Percentiles rank a stretch among this genome's conserved stretches.
phyloP scores from a whole-genome alignment of 768 basidiomycete genomes.

The Boletus rufocinnamomeus region DNA sequence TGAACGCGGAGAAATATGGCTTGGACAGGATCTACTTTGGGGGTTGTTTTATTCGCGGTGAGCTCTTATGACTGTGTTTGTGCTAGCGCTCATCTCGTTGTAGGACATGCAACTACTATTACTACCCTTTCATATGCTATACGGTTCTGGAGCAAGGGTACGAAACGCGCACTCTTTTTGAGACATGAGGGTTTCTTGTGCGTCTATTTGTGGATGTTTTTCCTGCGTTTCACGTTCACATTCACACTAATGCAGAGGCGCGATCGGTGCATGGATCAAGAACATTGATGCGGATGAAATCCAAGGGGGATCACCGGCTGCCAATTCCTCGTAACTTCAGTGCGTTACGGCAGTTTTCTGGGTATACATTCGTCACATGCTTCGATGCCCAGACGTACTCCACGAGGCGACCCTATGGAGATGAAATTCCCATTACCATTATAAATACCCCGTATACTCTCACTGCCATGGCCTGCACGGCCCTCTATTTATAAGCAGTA shows the following conservation, averaged over 20 bases:
- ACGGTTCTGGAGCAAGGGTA: slow-evolving; percentile 98
- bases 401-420: slow-evolving; percentile 33
- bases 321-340: slow-evolving; percentile 13
- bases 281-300: slow-evolving; percentile 67
- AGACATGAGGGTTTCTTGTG: slow-evolving; percentile 98
- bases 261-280: slow-evolving; percentile 97
- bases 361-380: slow-evolving; percentile 8
- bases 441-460: slow-evolving; percentile 31
- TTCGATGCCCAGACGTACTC: slow-evolving; percentile 7
- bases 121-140: slow-evolving; percentile 98
- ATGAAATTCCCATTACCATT: slow-evolving; percentile 22
- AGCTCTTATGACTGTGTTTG: slow-evolving; percentile 25
- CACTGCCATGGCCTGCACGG: slow-evolving; percentile 16
- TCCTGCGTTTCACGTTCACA: not conserved
- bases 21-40: slow-evolving; percentile 98
- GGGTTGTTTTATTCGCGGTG: slow-evolving; percentile 97
- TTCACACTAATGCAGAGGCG: slow-evolving; percentile 55
- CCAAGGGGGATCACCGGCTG: slow-evolving; percentile 9
- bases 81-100: slow-evolving; percentile 12
- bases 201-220: slow-evolving; percentile 38
- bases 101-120: slow-evolving; percentile 96
- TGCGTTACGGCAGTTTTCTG: slow-evolving; percentile 1
- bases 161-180: slow-evolving; percentile 93
- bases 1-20: slow-evolving; percentile 99
- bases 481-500: slow-evolving; percentile 15